A percentile compares a stretch with the other conserved stretches of the same genome.
Conservation (phyloP, 495 filamentous ascomycete genomes). For the Filosporella fistucella region DNA sequence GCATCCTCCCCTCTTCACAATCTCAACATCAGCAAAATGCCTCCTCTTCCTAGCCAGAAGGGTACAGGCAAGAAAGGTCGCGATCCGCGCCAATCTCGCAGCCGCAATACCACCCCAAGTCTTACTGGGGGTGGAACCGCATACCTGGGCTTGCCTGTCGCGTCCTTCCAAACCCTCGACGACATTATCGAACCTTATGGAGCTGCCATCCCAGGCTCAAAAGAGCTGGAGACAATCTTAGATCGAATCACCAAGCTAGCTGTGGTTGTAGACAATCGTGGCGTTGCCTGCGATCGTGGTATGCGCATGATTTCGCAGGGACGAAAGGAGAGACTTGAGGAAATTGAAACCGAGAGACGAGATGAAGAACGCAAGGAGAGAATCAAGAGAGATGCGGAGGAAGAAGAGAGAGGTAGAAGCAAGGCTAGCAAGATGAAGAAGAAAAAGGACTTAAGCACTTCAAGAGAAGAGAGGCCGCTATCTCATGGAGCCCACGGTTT, state of each 20-base stretch:
- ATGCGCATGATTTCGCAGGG: slow-evolving; percentile 66
- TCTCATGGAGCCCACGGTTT: slow-evolving; percentile 59
- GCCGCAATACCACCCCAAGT: slow-evolving; percentile 80
- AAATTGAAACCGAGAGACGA: slow-evolving; percentile 37
- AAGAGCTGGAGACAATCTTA: slow-evolving; percentile 63
- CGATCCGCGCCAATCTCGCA: slow-evolving; percentile 68
- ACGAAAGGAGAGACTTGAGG: slow-evolving; percentile 52
- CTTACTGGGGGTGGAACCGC: slow-evolving; percentile 62
- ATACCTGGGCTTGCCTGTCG: slow-evolving; percentile 54
- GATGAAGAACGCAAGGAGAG: slow-evolving; percentile 33
- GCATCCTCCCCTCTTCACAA: no score
- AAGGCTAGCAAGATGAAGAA: slow-evolving; percentile 49
- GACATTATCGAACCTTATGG: slow-evolving; percentile 67
- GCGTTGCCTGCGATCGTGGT: slow-evolving; percentile 60
- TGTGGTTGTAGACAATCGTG: slow-evolving; percentile 60
- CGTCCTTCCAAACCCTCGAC: slow-evolving; percentile 49
- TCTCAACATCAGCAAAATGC: no score
- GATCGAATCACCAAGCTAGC: slow-evolving; percentile 61
- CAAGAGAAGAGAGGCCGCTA: slow-evolving; percentile 54
- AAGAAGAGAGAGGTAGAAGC: slow-evolving; percentile 33
- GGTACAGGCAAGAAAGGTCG: slow-evolving; percentile 71
- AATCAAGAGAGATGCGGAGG: slow-evolving; percentile 34
- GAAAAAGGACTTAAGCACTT: slow-evolving; percentile 44
- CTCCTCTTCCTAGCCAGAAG: slow-evolving; percentile 55
- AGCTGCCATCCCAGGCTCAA: slow-evolving; percentile 67